Evolutionary conservation across 2,329 filamentous ascomycete species (phyloP), one percentile per base, ranked within the genome.

Genomic region (Gremmenia infestans): DNA sequence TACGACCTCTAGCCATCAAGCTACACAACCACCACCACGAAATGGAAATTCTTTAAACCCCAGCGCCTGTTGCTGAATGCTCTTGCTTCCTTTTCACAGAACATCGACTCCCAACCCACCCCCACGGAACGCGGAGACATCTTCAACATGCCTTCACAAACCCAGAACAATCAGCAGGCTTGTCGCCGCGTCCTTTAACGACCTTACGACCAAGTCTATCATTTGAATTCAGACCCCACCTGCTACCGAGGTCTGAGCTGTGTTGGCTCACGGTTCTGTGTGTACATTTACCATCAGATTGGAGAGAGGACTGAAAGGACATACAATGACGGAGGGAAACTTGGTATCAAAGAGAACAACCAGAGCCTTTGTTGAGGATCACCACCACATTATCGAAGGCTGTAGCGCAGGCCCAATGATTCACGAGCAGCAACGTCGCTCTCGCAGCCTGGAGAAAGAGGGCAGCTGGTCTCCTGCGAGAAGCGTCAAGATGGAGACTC

Each of bases 341-440:
- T 54, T 52, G 39, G 49, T 65, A 28, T 65, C 64, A 25, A 60
- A 60, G 52, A 55, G 62, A 39, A 60, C 63, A 15, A 62, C 62
- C 11, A 59, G 62, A 53, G 32, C 54, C 1, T 65, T 62, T 48
- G 49, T 22, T 8, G 57, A 60, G 39, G 61, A 65, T 14, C 40
- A 56, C 40, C 53, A 53, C 40, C 53, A 53, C 35, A 37, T 23
- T 36, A 51, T 52, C 48, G 55, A 55, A 35, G 40, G n/a, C 22
- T 48, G 48, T 50, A 57, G 45, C 22, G 48, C 42, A 39, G 48
- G 32, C 14, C 19, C 32, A 23, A 50, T 54, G 14, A n/a, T 45
- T 3, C n/a, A 19, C 28, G 56, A 59, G n/a, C 53, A 48, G 7
- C 48, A 54, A 45, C 32, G 53, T 43, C 28, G 22, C 37, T 47